These are phyloP conservation scores for Dactylellina parvicollis DNA, from an alignment of 2,329 filamentous ascomycete genomes.

Conservation along the genomic window DNA sequence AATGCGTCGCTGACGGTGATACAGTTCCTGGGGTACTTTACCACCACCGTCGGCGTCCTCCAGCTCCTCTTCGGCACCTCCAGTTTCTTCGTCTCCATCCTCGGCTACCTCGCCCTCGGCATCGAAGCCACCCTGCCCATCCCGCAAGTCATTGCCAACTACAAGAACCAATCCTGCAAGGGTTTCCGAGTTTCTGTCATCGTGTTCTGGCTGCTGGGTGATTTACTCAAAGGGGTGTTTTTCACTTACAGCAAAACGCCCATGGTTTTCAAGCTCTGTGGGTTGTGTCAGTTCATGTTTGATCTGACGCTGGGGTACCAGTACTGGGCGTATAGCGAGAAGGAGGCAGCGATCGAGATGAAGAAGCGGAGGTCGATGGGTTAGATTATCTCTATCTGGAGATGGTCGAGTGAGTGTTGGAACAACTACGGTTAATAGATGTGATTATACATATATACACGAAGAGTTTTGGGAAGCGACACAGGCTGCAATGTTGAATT, in stretches of 20 bases:
- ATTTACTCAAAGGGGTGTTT: conserved; percentile 89
- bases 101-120: conserved; percentile 79
- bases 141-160: conserved; percentile 79
- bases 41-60: conserved; percentile 69
- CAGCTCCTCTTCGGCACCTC: conserved; percentile 74
- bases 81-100: conserved; percentile 71
- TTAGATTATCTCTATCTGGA: not conserved
- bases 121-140: conserved; percentile 84
- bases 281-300: conserved; percentile 80
- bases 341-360: conserved; percentile 36
- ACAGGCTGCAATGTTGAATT: not conserved
- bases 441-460: conserved; percentile 1
- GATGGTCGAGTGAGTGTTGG: not conserved
- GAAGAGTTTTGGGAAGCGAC: not conserved
- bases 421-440: not conserved
- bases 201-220: conserved; percentile 79
- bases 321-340: conserved; percentile 74
- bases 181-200: conserved; percentile 81
- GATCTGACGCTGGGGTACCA: conserved; percentile 79
- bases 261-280: conserved; percentile 82
- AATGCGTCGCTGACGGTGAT: not conserved
- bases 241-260: conserved; percentile 78
- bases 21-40: conserved; percentile 73
- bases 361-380: conserved; percentile 44
- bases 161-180: conserved; percentile 74